Conservation (phyloP, 192 early-diverging fungal species). For the Allomyces macrogynus region DNA sequence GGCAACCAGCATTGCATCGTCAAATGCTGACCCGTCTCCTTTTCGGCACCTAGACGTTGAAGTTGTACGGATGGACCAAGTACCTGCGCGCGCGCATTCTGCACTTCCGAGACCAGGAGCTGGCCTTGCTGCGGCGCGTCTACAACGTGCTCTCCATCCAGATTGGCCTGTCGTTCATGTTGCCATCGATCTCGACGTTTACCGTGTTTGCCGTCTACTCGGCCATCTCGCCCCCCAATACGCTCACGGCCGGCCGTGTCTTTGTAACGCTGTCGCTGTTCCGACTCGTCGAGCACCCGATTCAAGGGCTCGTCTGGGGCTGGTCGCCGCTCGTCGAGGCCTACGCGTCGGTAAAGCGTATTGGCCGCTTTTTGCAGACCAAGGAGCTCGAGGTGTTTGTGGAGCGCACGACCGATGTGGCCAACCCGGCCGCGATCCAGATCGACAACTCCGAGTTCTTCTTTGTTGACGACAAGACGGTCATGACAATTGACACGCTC, state of each 20-base stretch:
- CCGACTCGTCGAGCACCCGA: constrained; percentile 20
- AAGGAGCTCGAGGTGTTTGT: constrained; percentile 19
- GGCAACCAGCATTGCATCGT: too few species aligned
- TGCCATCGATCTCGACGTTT: neutral
- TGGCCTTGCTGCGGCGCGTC: neutral
- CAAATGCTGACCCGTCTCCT: too few species aligned
- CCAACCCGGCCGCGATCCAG: neutral
- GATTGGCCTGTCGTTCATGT: neutral
- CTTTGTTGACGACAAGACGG: neutral
- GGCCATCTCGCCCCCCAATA: neutral
- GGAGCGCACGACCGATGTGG: neutral
- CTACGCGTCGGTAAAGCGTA: constrained; percentile 15
- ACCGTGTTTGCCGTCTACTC: neutral
- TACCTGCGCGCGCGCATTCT: neutral
- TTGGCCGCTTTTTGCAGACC: constrained; percentile 14
- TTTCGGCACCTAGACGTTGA: neutral
- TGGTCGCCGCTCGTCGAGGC: constrained; percentile 15
- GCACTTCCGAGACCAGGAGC: neutral
- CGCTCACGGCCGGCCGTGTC: constrained; percentile 21
- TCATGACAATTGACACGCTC: neutral
- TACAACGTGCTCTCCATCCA: neutral
- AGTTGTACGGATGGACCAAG: neutral
- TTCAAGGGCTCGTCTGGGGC: constrained; percentile 13
- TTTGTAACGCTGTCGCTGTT: constrained; percentile 25
- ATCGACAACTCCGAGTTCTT: neutral